These are phyloP conservation scores for Naganishia onofrii DNA, from an alignment of 768 basidiomycete species.

Conservation along the genomic window DNA sequence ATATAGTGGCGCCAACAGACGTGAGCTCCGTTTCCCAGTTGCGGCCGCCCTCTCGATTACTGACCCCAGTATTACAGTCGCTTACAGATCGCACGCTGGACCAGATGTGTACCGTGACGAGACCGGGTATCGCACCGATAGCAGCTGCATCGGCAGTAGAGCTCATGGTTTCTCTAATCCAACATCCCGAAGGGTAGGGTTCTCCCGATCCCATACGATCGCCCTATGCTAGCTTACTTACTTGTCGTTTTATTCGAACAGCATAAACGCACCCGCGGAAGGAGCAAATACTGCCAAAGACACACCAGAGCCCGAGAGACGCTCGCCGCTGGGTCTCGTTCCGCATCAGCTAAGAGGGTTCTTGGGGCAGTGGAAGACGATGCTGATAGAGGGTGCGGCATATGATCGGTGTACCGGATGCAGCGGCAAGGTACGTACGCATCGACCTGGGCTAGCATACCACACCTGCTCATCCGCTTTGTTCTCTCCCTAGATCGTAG, in stretches of 20 bases:
- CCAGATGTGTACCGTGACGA: conserved; percentile 98
- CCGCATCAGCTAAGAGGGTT: conserved; percentile 93
- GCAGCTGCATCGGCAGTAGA: conserved; percentile 91
- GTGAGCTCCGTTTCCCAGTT: conserved; percentile 56
- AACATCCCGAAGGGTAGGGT: conserved; percentile 78
- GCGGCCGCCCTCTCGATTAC: background rate
- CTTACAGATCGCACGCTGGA: conserved; percentile 88
- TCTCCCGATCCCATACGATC: background rate
- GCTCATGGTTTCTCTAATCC: conserved; percentile 78
- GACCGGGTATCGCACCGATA: conserved; percentile 89
- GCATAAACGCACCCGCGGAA: conserved; percentile 69
- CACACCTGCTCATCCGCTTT: background rate
- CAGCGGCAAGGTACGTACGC: conserved; percentile 68
- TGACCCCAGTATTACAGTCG: conserved; percentile 53
- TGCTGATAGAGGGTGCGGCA: conserved; percentile 80
- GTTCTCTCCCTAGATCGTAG: conserved; percentile 60
- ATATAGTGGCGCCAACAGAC: conserved; percentile 92
- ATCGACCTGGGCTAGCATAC: conserved; percentile 39
- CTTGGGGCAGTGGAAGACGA: conserved; percentile 77
- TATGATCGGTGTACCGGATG: conserved; percentile 89
- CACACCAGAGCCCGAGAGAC: conserved; percentile 43
- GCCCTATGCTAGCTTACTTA: background rate
- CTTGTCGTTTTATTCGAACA: conserved; percentile 35
- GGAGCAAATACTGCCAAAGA: conserved; percentile 37
- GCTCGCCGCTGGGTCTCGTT: conserved; percentile 67